Evolutionary conservation across 257 asterid genomes (phyloP), one percentile per base, ranked within the genome.

Genomic region (Striga asiatica): DNA sequence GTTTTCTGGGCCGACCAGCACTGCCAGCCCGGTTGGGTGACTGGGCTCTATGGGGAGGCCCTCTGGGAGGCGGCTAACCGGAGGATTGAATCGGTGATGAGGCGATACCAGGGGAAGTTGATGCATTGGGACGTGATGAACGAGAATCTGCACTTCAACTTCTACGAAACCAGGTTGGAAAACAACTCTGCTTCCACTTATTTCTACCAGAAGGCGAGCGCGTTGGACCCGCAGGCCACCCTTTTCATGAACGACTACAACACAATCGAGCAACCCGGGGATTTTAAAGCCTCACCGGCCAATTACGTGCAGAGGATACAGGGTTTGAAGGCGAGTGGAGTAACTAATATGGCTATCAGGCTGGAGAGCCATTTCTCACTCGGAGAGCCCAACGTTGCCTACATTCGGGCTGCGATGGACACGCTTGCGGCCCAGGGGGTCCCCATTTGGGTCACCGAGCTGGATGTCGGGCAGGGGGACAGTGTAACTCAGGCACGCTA

Each of bases 291-390:
- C 0, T 62, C 88, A 9, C 88, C 95, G 3, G 8, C 62, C 0
- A 67, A 42, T 46, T 84, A 77, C 56, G 18, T 76, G 55, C 67
- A 47, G 35, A 84, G 70, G 67, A 79, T 76, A 32, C 6, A 2
- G 6, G 38, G 58, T 21, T 1, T 80, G 10, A 60, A 78, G 31
- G 7, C 11, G 6, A 71, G 21, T 93, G 95, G 50, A 78, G 78
- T 31, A 45, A 14, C 0, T 79, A 82, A 20, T 5, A 45, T 85
- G 43, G 94, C 91, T 14, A 80, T 85, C 14, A 94, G 95, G 13
- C 50, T 85, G 10, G 72, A 85, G 45, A 80, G 88, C 4, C 95
- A 85, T 38, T 75, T 76, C n/a, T n/a, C n/a, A n/a, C n/a, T n/a
- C n/a, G n/a, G n/a, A n/a, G n/a, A n/a, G n/a, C n/a, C n/a, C n/a